phyloP scores from a whole-genome alignment of 169 alveolate species.

The Miamiensis avidus region DNA sequence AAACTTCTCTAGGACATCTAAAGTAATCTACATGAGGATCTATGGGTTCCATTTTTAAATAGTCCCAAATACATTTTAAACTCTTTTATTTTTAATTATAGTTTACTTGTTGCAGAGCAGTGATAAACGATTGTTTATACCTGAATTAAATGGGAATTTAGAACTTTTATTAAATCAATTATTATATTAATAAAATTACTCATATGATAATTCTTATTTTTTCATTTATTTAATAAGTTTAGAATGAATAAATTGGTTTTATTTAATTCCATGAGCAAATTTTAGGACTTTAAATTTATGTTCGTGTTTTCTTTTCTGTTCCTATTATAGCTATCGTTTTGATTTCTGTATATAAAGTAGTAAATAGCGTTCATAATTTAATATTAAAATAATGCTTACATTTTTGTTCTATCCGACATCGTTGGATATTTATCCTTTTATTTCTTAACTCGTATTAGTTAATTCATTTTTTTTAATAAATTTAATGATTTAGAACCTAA shows the following conservation, averaged over 20 bases:
- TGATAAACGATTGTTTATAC: not conserved
- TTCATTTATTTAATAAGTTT: too few relatives aligned
- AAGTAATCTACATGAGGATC: slow-evolving; percentile 2
- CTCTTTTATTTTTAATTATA: not conserved
- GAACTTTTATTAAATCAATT: too few relatives aligned
- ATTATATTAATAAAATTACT: not conserved
- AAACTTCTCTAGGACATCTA: not conserved
- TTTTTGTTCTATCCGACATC: too few relatives aligned
- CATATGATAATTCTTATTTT: not conserved
- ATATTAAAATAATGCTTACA: too few relatives aligned
- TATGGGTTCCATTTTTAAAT: not conserved
- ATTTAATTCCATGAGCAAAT: not conserved
- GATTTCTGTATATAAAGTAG: too few relatives aligned
- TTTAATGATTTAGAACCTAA: not conserved
- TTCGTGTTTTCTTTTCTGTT: not conserved
- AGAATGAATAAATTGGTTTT: not conserved
- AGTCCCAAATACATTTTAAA: slow-evolving; percentile 23
- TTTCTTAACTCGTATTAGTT: too few relatives aligned
- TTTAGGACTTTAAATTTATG: too few relatives aligned
- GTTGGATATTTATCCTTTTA: too few relatives aligned
- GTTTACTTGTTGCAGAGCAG: slow-evolving; percentile 4
- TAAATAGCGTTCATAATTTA: too few relatives aligned
- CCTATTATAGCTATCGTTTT: not conserved
- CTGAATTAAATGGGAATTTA: not conserved
- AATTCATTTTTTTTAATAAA: too few relatives aligned